Base-by-base conservation (phyloP, 306 rosid species). In the Trifolium pratense region DNA sequence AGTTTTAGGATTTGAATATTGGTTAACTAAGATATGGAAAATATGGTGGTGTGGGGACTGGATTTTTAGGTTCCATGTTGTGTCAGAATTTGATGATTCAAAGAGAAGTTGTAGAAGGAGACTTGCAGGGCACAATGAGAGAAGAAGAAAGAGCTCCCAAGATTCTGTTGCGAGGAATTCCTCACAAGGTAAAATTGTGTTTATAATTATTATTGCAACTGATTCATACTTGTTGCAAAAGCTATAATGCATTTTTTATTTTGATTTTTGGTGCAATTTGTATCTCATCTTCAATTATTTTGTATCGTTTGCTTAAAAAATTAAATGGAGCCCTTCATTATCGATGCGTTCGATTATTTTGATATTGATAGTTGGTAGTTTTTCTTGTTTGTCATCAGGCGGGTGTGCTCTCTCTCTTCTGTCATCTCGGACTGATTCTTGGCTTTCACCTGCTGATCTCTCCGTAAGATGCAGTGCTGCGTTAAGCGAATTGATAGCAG, bases 351-450 rank as follows among this genome's bases (percentile, higher is more conserved):
- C 5, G 31, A 26, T 26, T 26, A 26, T 26, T 26, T 26, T 51
- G 23, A 64, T 68, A 65, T 36, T 76, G 66, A 72, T 64, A 23
- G 73, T 75, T 21, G 78, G 55, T 73, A 70, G 48, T 37, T 84
- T 82, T 77, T 77, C 79, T 5, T 78, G 72, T 63, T 55, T 79
- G 37, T 70, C 65, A 16, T 32, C 85, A 68, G 81, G 90, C 48
- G 98, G 88, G 69, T 81, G 91, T 93, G 98, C 91, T 91, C 87
- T 79, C 98, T 93, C 98, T 93, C 98, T 93, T 93, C 96, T 93
- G 98, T 91, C 98, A 87, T 78, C 92, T 21, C 83, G 83, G 83
- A 76, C 70, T 46, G 90, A 90, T 3, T 69, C 81, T 9, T 87
- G 92, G 87, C 84, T 79, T 31, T 76, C 89, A 14, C 85, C 86